phyloP scores from a whole-genome alignment of 352 stramenopile species.

The Globisporangium carolinianum region DNA sequence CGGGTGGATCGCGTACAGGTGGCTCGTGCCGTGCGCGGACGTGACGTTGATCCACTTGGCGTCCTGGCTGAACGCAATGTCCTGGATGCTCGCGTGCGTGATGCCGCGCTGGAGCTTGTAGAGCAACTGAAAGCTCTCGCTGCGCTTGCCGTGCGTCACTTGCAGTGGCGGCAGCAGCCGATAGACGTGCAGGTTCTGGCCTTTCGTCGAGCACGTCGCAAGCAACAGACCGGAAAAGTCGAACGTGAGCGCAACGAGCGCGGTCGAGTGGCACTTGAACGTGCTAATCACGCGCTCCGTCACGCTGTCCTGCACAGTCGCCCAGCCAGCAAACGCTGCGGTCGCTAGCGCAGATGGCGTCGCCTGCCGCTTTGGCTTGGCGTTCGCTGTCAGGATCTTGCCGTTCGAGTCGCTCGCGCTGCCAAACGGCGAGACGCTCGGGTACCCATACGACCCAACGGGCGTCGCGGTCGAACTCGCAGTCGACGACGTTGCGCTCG shows the following conservation, averaged over 20 bases:
- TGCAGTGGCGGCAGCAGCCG: conserved; percentile 58
- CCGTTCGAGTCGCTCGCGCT: conserved; percentile 6
- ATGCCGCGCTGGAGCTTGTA: conserved; percentile 87
- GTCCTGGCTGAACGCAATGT: conserved; percentile 79
- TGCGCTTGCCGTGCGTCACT: conserved; percentile 5
- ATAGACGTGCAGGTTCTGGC: conserved; percentile 84
- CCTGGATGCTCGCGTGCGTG: conserved; percentile 77
- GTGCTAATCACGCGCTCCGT: conserved; percentile 56
- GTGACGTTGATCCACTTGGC: conserved; percentile 85
- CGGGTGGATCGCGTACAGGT: conserved; percentile 76
- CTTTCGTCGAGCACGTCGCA: conserved; percentile 74
- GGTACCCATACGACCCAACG: conserved; percentile 15
- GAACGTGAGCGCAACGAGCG: conserved; percentile 67
- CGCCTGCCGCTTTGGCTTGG: conserved; percentile 9
- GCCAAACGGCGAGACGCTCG: conserved; percentile 10
- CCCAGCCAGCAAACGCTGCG: conserved; percentile 36
- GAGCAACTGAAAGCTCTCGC: conserved; percentile 38
- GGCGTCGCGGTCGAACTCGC: conserved; percentile 12
- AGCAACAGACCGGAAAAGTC: conserved; percentile 72
- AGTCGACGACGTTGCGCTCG: conserved; percentile 19
- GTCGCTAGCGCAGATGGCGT: conserved; percentile 8
- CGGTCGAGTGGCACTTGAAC: conserved; percentile 71
- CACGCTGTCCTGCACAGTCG: conserved; percentile 62
- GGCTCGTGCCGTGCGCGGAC: conserved; percentile 77
- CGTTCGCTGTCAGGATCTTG: conserved; percentile 3